These are phyloP conservation scores for Durusdinium trenchii DNA, from an alignment of 73 alveolate species.

Conservation along the genomic window DNA sequence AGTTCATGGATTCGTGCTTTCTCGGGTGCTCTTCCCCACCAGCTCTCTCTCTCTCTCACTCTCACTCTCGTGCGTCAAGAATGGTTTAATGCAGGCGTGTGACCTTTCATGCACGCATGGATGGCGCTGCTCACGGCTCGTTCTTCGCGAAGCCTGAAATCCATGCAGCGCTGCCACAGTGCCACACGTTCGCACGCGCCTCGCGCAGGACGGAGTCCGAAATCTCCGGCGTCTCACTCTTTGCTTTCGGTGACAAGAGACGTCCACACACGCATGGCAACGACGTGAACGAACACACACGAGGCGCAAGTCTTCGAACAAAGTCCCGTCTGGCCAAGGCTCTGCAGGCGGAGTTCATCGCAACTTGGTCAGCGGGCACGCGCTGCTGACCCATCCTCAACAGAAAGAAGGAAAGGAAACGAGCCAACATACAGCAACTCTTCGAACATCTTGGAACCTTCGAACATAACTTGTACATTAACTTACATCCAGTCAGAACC, in stretches of 20 bases:
- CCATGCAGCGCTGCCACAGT: background rate
- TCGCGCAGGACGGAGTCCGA: background rate
- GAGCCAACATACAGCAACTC: no score
- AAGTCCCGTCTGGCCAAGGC: background rate
- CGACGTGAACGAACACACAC: no score
- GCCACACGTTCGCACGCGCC: constrained; percentile 35
- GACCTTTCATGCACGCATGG: constrained; percentile 25
- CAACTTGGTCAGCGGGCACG: background rate
- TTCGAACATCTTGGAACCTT: no score
- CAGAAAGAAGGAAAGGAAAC: background rate
- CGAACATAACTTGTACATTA: no score
- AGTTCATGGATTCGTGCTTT: no score
- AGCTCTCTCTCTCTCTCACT: no score
- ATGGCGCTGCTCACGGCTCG: constrained; percentile 22
- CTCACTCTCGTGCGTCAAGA: no score
- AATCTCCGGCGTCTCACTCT: background rate
- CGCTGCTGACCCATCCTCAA: constrained; percentile 53
- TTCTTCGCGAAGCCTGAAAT: background rate
- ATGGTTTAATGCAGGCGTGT: no score
- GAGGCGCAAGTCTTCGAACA: no score
- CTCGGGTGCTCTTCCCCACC: no score
- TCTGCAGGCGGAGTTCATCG: background rate
- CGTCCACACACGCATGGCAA: no score
- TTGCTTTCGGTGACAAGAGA: background rate
- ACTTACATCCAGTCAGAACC: no score